These are phyloP conservation scores for Lupinus albus DNA, from an alignment of 306 rosid species.

Conservation along the genomic window DNA sequence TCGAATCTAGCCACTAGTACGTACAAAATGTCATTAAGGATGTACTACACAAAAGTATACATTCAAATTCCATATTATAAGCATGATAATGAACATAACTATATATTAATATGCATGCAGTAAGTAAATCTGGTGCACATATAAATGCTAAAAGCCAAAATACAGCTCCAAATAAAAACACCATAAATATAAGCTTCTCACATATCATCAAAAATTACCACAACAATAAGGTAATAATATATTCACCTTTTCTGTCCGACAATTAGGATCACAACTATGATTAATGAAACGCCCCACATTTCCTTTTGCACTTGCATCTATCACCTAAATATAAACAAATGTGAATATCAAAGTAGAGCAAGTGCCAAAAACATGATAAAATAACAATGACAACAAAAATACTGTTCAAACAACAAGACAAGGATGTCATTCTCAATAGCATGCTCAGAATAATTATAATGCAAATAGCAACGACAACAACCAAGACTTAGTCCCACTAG, in stretches of 20 bases:
- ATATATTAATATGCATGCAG: conserved; percentile 4
- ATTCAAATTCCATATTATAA: conserved; percentile 24
- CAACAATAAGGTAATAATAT: not conserved
- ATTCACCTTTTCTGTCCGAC: conserved; percentile 93
- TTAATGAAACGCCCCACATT: conserved; percentile 98
- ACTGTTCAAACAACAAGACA: conserved; percentile 5
- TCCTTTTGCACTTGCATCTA: conserved; percentile 98
- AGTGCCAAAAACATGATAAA: not conserved
- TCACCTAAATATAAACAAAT: conserved; percentile 67
- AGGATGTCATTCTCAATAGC: not conserved
- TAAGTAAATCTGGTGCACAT: not conserved
- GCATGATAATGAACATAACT: not conserved
- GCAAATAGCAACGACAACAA: too few relatives aligned
- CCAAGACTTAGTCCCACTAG: too few relatives aligned
- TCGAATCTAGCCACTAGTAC: conserved; percentile 18
- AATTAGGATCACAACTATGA: conserved; percentile 98
- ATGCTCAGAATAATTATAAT: too few relatives aligned
- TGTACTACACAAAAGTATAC: conserved; percentile 24
- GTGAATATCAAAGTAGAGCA: conserved; percentile 29
- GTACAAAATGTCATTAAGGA: conserved; percentile 19
- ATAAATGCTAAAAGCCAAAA: conserved; percentile 23
- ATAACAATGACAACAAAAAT: not conserved
- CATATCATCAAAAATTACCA: conserved; percentile 13
- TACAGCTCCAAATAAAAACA: not conserved
- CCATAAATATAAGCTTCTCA: conserved; percentile 1